phyloP scores from a whole-genome alignment of 148 eudicot species.

The Tetragonia tetragonoides region DNA sequence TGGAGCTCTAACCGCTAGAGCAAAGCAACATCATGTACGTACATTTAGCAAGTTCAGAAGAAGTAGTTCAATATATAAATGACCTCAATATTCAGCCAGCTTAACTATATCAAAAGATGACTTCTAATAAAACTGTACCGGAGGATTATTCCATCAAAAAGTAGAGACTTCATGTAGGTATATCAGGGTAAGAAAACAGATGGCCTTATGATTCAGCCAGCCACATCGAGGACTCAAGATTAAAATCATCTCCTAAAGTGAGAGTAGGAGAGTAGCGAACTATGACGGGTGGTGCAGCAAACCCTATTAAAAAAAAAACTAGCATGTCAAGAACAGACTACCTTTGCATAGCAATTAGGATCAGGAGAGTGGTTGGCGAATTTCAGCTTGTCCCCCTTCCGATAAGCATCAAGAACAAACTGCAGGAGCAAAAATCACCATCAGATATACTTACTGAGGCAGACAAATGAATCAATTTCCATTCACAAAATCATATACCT shows the following conservation, averaged over 20 bases:
- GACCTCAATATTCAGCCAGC: not conserved
- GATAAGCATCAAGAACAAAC: slow-evolving; percentile 97
- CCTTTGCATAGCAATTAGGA: slow-evolving; percentile 98
- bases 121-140: too few species aligned
- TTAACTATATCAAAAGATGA: not conserved
- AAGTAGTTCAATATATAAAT: not conserved
- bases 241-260: not conserved
- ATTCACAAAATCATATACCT: slow-evolving; percentile 41
- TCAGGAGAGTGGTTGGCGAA: slow-evolving; percentile 97
- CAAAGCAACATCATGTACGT: too few species aligned
- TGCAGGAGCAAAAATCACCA: slow-evolving; percentile 18
- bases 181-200: not conserved
- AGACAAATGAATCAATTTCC: not conserved
- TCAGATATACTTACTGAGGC: slow-evolving; percentile 13
- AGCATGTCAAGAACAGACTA: slow-evolving; percentile 19
- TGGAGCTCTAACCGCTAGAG: too few species aligned
- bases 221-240: not conserved
- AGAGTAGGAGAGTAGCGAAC: not conserved
- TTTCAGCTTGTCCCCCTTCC: slow-evolving; percentile 92
- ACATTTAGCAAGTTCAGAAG: not conserved
- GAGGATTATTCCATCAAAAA: too few species aligned
- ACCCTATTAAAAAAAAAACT: not conserved
- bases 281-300: not conserved
- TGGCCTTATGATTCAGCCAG: not conserved
- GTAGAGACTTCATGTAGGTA: not conserved